Conservation (phyloP, 352 stramenopile species). For the Globisporangium nagaii region DNA sequence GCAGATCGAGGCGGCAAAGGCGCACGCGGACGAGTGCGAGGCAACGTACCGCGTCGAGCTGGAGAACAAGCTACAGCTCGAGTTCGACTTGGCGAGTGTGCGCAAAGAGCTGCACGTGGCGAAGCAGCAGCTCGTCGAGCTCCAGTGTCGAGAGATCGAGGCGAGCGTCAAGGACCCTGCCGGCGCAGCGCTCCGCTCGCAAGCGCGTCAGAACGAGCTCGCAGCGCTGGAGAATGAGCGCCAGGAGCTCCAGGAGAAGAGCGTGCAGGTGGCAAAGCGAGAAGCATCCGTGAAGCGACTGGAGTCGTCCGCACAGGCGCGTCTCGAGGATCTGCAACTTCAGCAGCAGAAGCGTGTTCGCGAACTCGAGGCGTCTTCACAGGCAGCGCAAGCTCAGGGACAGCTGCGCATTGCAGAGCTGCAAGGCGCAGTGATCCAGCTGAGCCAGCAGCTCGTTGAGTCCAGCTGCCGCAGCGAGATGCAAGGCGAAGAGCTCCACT, state of each 20-base stretch:
- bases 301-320: background rate
- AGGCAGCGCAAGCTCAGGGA: background rate
- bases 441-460: background rate
- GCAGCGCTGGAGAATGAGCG: background rate
- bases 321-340: background rate
- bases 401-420: background rate
- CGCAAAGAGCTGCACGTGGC: conserved; percentile 8
- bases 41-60: conserved; percentile 8
- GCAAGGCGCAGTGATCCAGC: background rate
- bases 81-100: conserved; percentile 12
- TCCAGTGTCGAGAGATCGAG: background rate
- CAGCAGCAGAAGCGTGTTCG: background rate
- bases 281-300: conserved; percentile 5
- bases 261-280: background rate
- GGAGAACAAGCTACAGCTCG: conserved; percentile 11
- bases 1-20: background rate
- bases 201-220: background rate
- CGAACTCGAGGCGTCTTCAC: background rate
- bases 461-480: conserved; percentile 1
- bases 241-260: background rate
- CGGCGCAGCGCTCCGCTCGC: background rate
- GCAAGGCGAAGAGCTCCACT: conserved; percentile 9
- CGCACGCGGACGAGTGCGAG: conserved; percentile 2
- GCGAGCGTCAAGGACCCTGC: background rate
- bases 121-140: conserved; percentile 2